Evolutionary conservation across 495 filamentous ascomycete species (phyloP).

Genomic region (Immersiella caudata): DNA sequence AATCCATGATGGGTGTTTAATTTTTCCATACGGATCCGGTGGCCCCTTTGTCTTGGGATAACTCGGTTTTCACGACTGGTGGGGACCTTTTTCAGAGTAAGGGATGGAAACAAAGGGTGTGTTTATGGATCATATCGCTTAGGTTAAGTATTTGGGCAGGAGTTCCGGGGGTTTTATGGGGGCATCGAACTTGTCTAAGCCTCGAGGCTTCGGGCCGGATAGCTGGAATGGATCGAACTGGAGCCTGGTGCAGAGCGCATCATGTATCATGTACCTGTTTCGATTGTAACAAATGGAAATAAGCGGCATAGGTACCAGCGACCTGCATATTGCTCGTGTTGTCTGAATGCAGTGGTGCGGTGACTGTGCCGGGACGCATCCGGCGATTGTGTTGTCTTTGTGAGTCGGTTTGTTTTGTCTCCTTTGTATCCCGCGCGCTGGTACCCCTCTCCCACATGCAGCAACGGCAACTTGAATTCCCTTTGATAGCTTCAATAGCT

Average conservation of each 20-base stretch:
- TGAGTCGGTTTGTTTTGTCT: not conserved
- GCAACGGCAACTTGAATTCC: not conserved
- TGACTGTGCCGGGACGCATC: not conserved
- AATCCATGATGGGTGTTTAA: conserved; percentile 9
- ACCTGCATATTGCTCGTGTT: not conserved
- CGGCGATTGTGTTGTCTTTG: not conserved
- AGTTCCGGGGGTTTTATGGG: not conserved
- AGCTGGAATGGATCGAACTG: not conserved
- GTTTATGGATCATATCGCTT: not conserved
- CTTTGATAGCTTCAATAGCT: not conserved
- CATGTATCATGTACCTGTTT: not conserved
- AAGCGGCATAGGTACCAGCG: not conserved
- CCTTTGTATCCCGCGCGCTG: not conserved
- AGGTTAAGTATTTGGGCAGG: not conserved
- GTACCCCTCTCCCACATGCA: not conserved
- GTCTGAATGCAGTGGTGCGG: not conserved
- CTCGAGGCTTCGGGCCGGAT: not conserved
- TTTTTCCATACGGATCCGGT: not conserved
- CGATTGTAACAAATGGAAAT: not conserved
- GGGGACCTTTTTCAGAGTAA: not conserved
- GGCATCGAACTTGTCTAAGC: not conserved
- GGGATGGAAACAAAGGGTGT: not conserved
- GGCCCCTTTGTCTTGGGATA: not conserved
- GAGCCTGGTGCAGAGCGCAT: not conserved
- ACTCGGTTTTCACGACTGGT: not conserved